phyloP scores from a whole-genome alignment of 2,329 filamentous ascomycete genomes.

The Aspergillus novofumigatus region DNA sequence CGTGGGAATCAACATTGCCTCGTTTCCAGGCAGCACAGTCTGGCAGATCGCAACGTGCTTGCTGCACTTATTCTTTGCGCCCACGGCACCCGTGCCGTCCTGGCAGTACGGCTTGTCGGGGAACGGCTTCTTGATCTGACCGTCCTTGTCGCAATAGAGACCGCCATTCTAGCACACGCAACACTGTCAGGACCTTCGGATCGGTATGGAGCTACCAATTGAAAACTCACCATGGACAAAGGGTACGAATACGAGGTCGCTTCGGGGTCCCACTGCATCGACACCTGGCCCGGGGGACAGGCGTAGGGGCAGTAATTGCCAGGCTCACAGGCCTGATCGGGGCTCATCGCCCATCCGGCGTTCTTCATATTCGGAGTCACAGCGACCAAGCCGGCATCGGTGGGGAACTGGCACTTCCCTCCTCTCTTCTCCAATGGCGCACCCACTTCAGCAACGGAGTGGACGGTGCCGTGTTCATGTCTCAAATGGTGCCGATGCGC shows the following conservation, averaged over 20 bases:
- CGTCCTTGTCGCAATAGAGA: slow-evolving; percentile 64
- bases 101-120: slow-evolving; percentile 64
- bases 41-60: slow-evolving; percentile 68
- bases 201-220: not conserved
- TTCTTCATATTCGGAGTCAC: slow-evolving; percentile 63
- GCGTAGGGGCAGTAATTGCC: slow-evolving; percentile 72
- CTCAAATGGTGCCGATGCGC: slow-evolving; percentile 18
- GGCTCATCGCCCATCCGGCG: slow-evolving; percentile 75
- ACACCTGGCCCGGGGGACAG: slow-evolving; percentile 70
- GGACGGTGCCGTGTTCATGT: slow-evolving; percentile 5
- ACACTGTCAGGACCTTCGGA: not conserved
- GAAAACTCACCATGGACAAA: slow-evolving; percentile 62
- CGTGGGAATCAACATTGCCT: slow-evolving; percentile 81
- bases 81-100: slow-evolving; percentile 61
- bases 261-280: slow-evolving; percentile 71
- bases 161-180: slow-evolving; percentile 60
- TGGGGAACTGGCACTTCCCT: slow-evolving; percentile 61
- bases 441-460: slow-evolving; percentile 20
- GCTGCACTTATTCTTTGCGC: slow-evolving; percentile 63
- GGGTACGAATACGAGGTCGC: slow-evolving; percentile 65
- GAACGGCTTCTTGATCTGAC: slow-evolving; percentile 67
- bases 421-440: slow-evolving; percentile 50
- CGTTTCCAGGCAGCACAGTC: slow-evolving; percentile 72
- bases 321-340: slow-evolving; percentile 64
- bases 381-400: slow-evolving; percentile 61